Evolutionary conservation across 805 yeast species (phyloP), one percentile per base, ranked within the genome.

Genomic region (Metschnikowia picachoensis): DNA sequence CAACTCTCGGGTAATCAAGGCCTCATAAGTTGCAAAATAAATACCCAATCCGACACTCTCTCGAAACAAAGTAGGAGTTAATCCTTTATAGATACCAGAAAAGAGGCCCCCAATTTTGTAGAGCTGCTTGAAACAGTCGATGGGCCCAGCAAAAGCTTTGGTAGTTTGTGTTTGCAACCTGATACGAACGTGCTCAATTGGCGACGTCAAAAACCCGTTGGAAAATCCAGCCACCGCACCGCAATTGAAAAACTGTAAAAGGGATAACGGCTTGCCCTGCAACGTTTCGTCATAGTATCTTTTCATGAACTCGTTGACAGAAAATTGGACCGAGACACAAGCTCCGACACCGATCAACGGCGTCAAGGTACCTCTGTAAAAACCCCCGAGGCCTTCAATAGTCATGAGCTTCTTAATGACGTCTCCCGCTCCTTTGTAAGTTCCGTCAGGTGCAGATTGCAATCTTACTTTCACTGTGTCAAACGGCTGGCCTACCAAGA

Each of bases 151-250:
- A 49, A 80, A 83, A 31, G 60, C 60, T 52, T 72, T 73, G 0
- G 74, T 71, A 9, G 87, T 83, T 65, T 88, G 95, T 3, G 96
- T 89, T 67, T 94, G 99, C 52, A 95, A 76, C 55, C 97, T 78
- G 57, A 94, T 91, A 72, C 99, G 83, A 49, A 94, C 78, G 61
- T 90, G 98, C 65, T 94, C 99, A 52, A 94, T 92, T 3, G 99
- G 99, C 12, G 92, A 77, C 0, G 97, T 96, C 54, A 92, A 64
- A 43, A 91, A 78, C 1, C 95, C 86, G 69, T 91, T 92, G 29
- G 95, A 90, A 43, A 89, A 66, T 25, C 99, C 99, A 32, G 96
- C 97, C n/a, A 85, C 87, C 4, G 83, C 79, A 56, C 99, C 99
- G 60, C 95, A 80, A 15, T 74, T 55, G 67, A 89, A 91, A 56